A percentile compares a stretch with the other conserved stretches of the same genome.
Conservation (phyloP, 176 grass and related monocot genomes). For the Cenchrus purpureus region DNA sequence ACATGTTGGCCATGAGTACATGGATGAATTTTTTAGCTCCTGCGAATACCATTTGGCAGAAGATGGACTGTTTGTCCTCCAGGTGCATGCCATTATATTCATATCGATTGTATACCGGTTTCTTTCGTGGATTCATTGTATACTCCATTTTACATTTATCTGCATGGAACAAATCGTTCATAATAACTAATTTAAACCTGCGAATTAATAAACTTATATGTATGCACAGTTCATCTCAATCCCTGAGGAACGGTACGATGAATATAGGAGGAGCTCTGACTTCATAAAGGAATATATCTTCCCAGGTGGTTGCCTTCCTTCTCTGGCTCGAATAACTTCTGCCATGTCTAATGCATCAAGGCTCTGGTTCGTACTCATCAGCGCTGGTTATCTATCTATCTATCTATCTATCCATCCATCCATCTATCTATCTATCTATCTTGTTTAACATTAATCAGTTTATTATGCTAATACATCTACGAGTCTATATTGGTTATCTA, state of each 20-base stretch:
- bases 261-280: constrained; percentile 60
- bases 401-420: no score
- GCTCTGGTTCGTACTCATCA: not conserved
- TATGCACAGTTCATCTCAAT: constrained; percentile 53
- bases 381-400: not conserved
- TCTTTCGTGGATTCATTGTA: not conserved
- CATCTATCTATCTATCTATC: no score
- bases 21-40: constrained; percentile 56
- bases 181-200: no score
- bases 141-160: not conserved
- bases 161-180: no score
- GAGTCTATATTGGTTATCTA: not conserved
- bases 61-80: constrained; percentile 60
- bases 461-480: no score
- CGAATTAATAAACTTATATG: not conserved
- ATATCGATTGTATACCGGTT: no score
- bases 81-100: constrained; percentile 33
- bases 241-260: constrained; percentile 63
- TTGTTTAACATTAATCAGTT: no score
- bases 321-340: not conserved
- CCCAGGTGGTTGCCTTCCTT: constrained; percentile 20
- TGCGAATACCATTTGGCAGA: constrained; percentile 61
- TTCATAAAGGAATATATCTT: constrained; percentile 43
- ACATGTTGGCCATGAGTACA: constrained; percentile 72
- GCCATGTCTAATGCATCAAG: constrained; percentile 60